Conservation (phyloP, 192 early-diverging fungal species). For the Gryganskiella cystojenkinii region DNA sequence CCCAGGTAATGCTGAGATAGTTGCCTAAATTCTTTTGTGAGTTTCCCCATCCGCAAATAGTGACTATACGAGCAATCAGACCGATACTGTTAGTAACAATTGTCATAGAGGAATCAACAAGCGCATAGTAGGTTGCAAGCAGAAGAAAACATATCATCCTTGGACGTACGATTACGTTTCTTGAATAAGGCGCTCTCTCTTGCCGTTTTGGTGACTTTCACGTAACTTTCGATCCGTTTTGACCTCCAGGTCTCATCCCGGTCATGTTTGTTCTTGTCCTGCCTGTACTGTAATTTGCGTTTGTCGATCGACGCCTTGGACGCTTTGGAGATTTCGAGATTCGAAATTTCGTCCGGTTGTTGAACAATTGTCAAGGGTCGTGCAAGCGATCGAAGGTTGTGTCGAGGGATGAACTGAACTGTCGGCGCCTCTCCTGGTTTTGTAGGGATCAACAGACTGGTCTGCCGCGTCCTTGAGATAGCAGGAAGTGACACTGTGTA, state of each 20-base stretch:
- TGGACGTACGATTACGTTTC: conserved; percentile 36
- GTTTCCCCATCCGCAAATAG: conserved; percentile 51
- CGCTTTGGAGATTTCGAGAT: not conserved
- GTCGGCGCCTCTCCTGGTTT: conserved; percentile 33
- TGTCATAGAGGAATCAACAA: not conserved
- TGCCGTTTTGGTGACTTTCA: conserved; percentile 29
- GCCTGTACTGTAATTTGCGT: conserved; percentile 41
- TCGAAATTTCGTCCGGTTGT: not conserved
- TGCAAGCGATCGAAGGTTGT: conserved; percentile 30
- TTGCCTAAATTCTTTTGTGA: conserved; percentile 48
- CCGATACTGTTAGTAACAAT: no score
- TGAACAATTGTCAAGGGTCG: not conserved
- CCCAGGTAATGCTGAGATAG: conserved; percentile 51
- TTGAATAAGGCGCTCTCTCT: conserved; percentile 31
- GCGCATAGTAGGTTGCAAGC: not conserved
- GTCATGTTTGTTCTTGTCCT: conserved; percentile 22
- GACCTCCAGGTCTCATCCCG: conserved; percentile 44
- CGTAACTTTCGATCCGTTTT: conserved; percentile 40
- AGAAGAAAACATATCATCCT: not conserved
- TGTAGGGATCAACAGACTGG: not conserved
- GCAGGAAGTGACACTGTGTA: conserved; percentile 39
- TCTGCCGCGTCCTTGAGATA: conserved; percentile 38
- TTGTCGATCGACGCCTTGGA: conserved; percentile 16
- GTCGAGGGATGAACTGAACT: conserved; percentile 30
- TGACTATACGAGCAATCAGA: conserved; percentile 21